Evolutionary conservation across 345 rosid species (phyloP), one percentile per base, ranked within the genome.

Genomic region (Alliaria petiolata): DNA sequence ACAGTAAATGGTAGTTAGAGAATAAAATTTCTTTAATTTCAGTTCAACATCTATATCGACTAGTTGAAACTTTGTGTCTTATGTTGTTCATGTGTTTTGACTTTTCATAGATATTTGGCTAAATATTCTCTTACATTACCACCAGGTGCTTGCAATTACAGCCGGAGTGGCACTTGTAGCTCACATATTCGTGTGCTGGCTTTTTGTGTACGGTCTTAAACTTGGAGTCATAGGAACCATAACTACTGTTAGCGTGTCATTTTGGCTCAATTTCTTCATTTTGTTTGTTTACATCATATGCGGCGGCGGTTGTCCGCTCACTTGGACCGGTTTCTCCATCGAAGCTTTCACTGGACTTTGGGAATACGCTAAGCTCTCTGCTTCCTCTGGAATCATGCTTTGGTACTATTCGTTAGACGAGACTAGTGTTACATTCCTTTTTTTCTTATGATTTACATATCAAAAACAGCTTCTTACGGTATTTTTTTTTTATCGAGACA

Each of bases 251-350:
- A 85, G 80, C 46, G 73, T 92, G 51, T 86, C 98, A 0, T 88
- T 91, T 92, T 92, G 96, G 92, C 70, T 85, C 69, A 65, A 76
- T 72, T 83, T 58, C 31, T 36, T 82, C 2, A 86, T 93, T 0
- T 65, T 49, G n/a, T 50, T 77, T 14, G 77, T 71, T 1, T 89
- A 87, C 51, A 53, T 71, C 8, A 46, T 74, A 10, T 80, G 56
- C 8, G 71, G 71, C n/a, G n/a, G n/a, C 52, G 17, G 31, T n/a
- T 67, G 71, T 19, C 62, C 71, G 0, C 53, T 54, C 53, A 67
- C 98, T 3, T 92, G 98, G 98, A 81, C 83, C 1, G 95, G 98
- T n/a, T 89, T 92, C 83, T 82, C 95, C 61, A 31, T 70, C 9
- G 87, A 87, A 72, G 96, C 98, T 6, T 89, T 89, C 61, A 74